Percentiles rank a stretch among this genome's conserved stretches.
phyloP scores from a whole-genome alignment of 2,329 filamentous ascomycete genomes.

The Magnaporthales sp. region DNA sequence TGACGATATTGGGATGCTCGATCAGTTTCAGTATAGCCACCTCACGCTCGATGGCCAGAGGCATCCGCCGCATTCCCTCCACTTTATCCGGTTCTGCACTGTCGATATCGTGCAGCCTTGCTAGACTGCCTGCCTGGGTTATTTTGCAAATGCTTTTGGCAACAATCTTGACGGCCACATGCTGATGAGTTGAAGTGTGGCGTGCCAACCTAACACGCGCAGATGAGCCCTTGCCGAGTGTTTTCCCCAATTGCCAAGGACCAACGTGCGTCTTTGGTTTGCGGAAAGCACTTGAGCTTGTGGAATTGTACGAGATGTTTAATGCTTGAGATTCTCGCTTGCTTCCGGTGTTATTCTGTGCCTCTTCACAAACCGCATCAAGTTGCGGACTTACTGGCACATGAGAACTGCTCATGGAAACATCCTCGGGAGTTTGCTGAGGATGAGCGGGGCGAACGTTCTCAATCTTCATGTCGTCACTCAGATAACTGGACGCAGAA shows the following conservation, averaged over 20 bases:
- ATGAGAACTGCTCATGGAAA: background rate
- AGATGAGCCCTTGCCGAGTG: slow-evolving; percentile 81
- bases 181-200: slow-evolving; percentile 68
- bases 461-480: background rate
- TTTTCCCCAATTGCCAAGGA: slow-evolving; percentile 87
- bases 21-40: slow-evolving; percentile 96
- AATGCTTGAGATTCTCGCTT: slow-evolving; percentile 30
- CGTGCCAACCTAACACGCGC: slow-evolving; percentile 80
- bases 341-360: slow-evolving; percentile 17
- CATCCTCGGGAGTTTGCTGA: background rate
- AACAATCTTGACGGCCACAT: slow-evolving; percentile 92
- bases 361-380: slow-evolving; percentile 22
- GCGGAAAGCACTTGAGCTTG: slow-evolving; percentile 17
- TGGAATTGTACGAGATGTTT: slow-evolving; percentile 20
- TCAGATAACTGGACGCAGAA: background rate
- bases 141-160: slow-evolving; percentile 73
- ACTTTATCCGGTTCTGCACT: slow-evolving; percentile 44
- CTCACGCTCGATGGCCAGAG: slow-evolving; percentile 84
- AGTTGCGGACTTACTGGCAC: slow-evolving; percentile 12
- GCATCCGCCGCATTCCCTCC: slow-evolving; percentile 62
- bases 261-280: slow-evolving; percentile 67
- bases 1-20: slow-evolving; percentile 90
- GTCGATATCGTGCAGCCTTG: slow-evolving; percentile 69
- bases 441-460: background rate
- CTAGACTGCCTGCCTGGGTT: slow-evolving; percentile 77